Conservation (phyloP, 2,329 filamentous ascomycete genomes). For the Colletotrichum sp. region DNA sequence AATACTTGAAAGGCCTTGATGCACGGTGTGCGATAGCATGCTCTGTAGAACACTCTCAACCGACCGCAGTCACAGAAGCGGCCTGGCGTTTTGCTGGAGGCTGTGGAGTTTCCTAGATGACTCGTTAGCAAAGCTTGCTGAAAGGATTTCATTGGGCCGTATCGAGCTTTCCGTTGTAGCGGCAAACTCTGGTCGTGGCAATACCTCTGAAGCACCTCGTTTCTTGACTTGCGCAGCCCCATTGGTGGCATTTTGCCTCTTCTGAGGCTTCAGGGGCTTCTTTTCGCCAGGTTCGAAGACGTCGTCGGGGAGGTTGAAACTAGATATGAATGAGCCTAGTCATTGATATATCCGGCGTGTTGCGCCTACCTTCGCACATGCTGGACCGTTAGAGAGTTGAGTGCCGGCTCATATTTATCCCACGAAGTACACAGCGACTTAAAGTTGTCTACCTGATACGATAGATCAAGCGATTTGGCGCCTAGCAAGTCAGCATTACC, state of each 20-base stretch:
- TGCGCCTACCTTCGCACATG: conserved; percentile 81
- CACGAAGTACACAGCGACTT: conserved; percentile 80
- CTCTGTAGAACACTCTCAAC: conserved; percentile 26
- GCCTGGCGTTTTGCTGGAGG: conserved; percentile 45
- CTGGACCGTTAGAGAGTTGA: conserved; percentile 80
- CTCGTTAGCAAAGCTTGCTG: conserved; percentile 37
- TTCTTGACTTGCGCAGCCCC: conserved; percentile 49
- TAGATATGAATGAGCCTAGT: conserved; percentile 39
- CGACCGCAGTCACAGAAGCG: conserved; percentile 44
- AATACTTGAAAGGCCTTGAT: neutral
- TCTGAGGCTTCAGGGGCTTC: conserved; percentile 63
- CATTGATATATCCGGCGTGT: neutral
- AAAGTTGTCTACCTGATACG: conserved; percentile 84
- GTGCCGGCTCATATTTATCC: conserved; percentile 75
- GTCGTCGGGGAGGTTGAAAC: conserved; percentile 87
- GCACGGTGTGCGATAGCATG: neutral
- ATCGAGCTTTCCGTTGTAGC: neutral
- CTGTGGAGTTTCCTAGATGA: conserved; percentile 39
- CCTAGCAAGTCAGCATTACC: conserved; percentile 49
- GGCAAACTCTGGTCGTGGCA: neutral
- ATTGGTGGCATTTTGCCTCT: conserved; percentile 37
- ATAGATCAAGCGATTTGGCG: conserved; percentile 76
- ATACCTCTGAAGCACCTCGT: conserved; percentile 53
- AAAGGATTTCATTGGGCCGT: conserved; percentile 41
- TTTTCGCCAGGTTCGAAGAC: conserved; percentile 83